Percentiles rank a stretch among this genome's conserved stretches.
These are phyloP conservation scores for Persicaria maculosa DNA, from an alignment of 148 eudicot genomes.

Conservation along the genomic window DNA sequence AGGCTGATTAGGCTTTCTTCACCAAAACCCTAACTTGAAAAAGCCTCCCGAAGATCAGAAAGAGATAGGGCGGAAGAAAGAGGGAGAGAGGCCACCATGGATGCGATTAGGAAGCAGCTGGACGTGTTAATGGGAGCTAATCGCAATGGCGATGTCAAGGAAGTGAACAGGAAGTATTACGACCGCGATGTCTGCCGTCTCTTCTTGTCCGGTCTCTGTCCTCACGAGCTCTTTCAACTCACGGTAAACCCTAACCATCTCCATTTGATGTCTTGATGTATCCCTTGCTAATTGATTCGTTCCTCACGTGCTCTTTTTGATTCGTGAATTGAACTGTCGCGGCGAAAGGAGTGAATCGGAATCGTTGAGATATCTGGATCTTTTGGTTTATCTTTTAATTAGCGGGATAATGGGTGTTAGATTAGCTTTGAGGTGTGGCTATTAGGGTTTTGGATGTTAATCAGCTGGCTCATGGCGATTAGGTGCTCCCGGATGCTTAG, in stretches of 20 bases:
- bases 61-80: neutral
- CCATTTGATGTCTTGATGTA: neutral
- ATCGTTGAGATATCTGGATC: neutral
- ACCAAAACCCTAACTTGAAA: slow-evolving; percentile 23
- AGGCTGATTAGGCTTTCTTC: neutral
- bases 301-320: neutral
- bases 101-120: slow-evolving; percentile 86
- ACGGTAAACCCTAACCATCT: slow-evolving; percentile 37
- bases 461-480: neutral
- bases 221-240: slow-evolving; percentile 94
- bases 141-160: slow-evolving; percentile 81
- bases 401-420: neutral
- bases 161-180: slow-evolving; percentile 80
- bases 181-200: slow-evolving; percentile 97
- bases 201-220: slow-evolving; percentile 86
- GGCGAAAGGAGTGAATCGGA: neutral
- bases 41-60: slow-evolving; percentile 1
- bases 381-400: neutral
- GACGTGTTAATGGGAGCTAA: slow-evolving; percentile 98
- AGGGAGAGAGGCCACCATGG: slow-evolving; percentile 35
- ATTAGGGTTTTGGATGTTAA: neutral
- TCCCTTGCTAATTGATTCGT: too few relatives aligned
- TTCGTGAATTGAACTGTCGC: neutral
- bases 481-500: neutral
- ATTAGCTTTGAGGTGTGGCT: neutral